Evolutionary conservation across 441 rosid species (phyloP).

Genomic region (Hypseocharis bilobata): DNA sequence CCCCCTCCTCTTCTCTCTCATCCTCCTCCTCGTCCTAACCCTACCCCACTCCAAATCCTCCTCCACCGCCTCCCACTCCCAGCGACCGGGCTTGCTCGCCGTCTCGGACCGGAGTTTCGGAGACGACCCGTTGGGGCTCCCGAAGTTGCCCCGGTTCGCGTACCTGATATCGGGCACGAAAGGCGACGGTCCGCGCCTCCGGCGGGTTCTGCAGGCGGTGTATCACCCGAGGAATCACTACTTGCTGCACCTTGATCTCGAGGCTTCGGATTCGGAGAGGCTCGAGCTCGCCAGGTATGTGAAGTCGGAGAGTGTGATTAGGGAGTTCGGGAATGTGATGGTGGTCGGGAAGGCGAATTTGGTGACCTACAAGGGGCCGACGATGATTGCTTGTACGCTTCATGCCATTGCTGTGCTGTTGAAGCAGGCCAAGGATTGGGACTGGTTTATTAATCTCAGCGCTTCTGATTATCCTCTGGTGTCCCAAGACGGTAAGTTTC

Average conservation of each 20-base stretch:
- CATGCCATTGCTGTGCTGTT: constrained; percentile 62
- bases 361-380: constrained; percentile 71
- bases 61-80: constrained; percentile 21
- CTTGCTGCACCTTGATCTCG: constrained; percentile 65
- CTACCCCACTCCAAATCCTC: constrained; percentile 29
- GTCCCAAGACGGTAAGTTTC: constrained; percentile 67
- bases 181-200: constrained; percentile 52
- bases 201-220: constrained; percentile 52
- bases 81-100: constrained; percentile 4
- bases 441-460: constrained; percentile 77
- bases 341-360: constrained; percentile 68
- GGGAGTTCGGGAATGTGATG: constrained; percentile 64
- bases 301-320: constrained; percentile 44
- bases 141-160: constrained; percentile 50
- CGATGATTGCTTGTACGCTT: constrained; percentile 62
- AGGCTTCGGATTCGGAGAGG: constrained; percentile 62
- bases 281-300: constrained; percentile 62
- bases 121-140: constrained; percentile 14
- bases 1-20: constrained; percentile 24
- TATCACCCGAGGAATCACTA: constrained; percentile 74
- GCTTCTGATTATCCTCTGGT: constrained; percentile 75
- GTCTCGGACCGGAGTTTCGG: constrained; percentile 18
- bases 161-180: constrained; percentile 65
- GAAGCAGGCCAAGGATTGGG: constrained; percentile 64
- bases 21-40: constrained; percentile 33